These are phyloP conservation scores for Wilcoxina mikolae DNA, from an alignment of 495 filamentous ascomycete species.

Conservation along the genomic window DNA sequence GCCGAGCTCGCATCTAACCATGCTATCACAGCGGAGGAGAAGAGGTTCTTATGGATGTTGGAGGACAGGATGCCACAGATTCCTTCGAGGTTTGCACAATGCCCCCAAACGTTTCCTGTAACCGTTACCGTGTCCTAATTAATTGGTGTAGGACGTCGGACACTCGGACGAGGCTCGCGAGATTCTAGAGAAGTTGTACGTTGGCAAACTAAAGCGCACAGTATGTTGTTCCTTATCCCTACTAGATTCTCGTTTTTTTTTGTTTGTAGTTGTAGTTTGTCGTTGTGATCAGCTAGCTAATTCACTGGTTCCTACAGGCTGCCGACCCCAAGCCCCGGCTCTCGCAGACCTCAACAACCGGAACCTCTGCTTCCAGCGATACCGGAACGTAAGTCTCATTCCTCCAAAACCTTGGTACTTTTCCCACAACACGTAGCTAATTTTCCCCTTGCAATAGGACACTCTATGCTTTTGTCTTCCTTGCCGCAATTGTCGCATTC, in stretches of 20 bases:
- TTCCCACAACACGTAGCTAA: not conserved
- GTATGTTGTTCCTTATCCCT: constrained; percentile 26
- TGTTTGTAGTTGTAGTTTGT: constrained; percentile 9
- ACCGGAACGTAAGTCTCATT: constrained; percentile 15
- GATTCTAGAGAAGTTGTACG: constrained; percentile 64
- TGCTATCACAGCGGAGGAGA: constrained; percentile 64
- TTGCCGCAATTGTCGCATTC: constrained; percentile 66
- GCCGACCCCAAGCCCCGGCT: constrained; percentile 68
- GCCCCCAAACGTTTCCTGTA: not conserved
- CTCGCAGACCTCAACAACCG: constrained; percentile 32
- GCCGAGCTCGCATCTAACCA: not conserved
- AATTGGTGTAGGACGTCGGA: constrained; percentile 55
- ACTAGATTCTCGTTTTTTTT: constrained; percentile 1
- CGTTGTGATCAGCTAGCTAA: constrained; percentile 14
- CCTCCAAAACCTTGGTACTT: not conserved
- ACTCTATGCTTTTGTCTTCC: constrained; percentile 65
- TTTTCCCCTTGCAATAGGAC: constrained; percentile 34
- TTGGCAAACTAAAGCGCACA: constrained; percentile 72
- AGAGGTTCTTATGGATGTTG: constrained; percentile 94
- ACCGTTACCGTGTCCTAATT: not conserved
- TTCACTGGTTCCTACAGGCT: constrained; percentile 38
- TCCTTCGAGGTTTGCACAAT: constrained; percentile 54
- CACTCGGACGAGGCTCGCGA: constrained; percentile 98
- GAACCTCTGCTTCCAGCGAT: constrained; percentile 28
- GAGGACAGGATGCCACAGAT: constrained; percentile 91